phyloP scores from a whole-genome alignment of 2,329 filamentous ascomycete genomes.

The Fusarium zealandicum region DNA sequence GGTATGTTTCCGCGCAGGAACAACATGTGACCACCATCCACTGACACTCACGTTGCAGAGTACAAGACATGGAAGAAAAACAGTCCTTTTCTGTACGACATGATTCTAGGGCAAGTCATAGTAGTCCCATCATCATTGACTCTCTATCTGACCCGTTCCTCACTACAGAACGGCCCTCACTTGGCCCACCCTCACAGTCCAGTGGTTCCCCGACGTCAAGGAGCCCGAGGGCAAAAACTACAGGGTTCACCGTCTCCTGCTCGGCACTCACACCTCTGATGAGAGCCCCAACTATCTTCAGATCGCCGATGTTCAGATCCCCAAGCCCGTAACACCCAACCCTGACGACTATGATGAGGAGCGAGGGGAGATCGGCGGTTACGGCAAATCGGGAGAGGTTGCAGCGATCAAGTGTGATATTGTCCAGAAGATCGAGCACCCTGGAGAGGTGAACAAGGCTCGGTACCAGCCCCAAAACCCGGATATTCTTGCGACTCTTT shows the following conservation, averaged over 20 bases:
- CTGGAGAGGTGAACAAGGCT: conserved; percentile 97
- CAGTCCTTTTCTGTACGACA: conserved; percentile 95
- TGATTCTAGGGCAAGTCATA: conserved; percentile 78
- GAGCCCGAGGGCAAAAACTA: conserved; percentile 86
- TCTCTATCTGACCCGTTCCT: conserved; percentile 18
- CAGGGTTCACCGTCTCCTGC: conserved; percentile 84
- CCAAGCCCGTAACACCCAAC: conserved; percentile 77
- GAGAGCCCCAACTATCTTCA: conserved; percentile 89
- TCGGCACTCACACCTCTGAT: conserved; percentile 93
- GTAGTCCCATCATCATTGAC: not conserved
- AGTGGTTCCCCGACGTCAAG: conserved; percentile 97
- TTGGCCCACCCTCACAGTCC: conserved; percentile 96
- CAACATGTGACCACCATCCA: not conserved
- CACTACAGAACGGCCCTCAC: conserved; percentile 79
- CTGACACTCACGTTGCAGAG: conserved; percentile 60
- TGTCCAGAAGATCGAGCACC: conserved; percentile 95
- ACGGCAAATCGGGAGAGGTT: conserved; percentile 76
- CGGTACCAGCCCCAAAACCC: conserved; percentile 98
- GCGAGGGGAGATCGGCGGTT: conserved; percentile 90
- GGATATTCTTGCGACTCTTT: conserved; percentile 93
- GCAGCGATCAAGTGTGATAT: conserved; percentile 86
- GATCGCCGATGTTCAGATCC: conserved; percentile 92
- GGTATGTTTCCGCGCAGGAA: conserved; percentile 54
- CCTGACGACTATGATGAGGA: conserved; percentile 89
- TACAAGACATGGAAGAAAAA: conserved; percentile 99